Percentiles rank a stretch among this genome's conserved stretches.
Conservation (phyloP, 257 asterid species). For the Primulina huaijiensis region DNA sequence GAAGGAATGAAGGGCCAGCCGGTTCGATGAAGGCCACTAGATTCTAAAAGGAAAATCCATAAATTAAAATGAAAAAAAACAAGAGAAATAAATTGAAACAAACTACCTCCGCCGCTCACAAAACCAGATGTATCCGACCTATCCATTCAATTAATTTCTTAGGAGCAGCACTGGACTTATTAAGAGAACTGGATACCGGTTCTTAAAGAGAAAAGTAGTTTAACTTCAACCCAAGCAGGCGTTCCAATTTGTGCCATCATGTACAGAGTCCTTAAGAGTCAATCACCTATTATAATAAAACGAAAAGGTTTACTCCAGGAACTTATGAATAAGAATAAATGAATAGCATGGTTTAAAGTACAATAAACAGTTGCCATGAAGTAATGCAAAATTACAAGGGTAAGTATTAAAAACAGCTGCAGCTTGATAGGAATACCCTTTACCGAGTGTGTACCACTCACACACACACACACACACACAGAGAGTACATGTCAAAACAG, state of each 20-base stretch:
- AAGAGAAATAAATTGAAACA: conserved; percentile 33
- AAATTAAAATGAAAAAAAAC: conserved; percentile 39
- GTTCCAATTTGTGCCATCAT: conserved; percentile 22
- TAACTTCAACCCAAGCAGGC: conserved; percentile 19
- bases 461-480: not conserved
- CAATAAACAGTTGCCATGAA: not conserved
- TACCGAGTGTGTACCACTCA: not conserved
- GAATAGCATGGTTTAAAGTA: not conserved
- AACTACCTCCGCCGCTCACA: conserved; percentile 75
- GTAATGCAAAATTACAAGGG: not conserved
- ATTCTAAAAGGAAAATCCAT: conserved; percentile 30
- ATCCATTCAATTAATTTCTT: conserved; percentile 53
- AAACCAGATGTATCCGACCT: conserved; percentile 81
- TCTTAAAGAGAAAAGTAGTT: conserved; percentile 10
- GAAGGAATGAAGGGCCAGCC: conserved; percentile 25
- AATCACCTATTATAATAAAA: conserved; percentile 41
- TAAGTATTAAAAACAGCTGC: not conserved
- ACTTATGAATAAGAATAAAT: conserved; percentile 3
- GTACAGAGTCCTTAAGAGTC: conserved; percentile 20
- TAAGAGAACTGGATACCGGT: conserved; percentile 24
- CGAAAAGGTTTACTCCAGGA: conserved; percentile 6
- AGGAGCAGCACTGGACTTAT: conserved; percentile 17
- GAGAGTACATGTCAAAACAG: not conserved
- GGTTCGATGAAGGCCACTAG: conserved; percentile 23
- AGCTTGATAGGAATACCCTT: not conserved